Percentiles rank a stretch among this genome's conserved stretches.
These are phyloP conservation scores for Lactarius pseudohatsudake DNA, from an alignment of 768 basidiomycete genomes.

Conservation along the genomic window DNA sequence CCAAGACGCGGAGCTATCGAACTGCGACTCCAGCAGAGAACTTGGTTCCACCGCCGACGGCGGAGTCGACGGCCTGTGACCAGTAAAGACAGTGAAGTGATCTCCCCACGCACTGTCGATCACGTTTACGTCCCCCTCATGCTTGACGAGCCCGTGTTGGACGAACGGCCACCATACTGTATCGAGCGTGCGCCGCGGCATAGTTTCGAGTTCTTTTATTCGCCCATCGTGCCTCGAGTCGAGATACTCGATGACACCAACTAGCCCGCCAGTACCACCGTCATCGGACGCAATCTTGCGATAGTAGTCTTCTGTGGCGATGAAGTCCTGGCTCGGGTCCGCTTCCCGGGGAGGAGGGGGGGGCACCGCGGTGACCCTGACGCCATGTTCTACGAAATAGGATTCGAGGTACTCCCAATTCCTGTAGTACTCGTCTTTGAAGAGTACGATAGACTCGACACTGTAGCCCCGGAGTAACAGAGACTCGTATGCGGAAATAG, in stretches of 20 bases:
- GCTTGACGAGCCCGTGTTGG: conserved; percentile 75
- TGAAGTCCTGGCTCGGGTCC: conserved; percentile 47
- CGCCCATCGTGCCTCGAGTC: conserved; percentile 63
- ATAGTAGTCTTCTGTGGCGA: conserved; percentile 73
- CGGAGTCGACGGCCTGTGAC: conserved; percentile 26
- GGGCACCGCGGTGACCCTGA: conserved; percentile 53
- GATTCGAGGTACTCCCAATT: conserved; percentile 80
- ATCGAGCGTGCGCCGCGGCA: conserved; percentile 75
- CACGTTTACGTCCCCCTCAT: conserved; percentile 74
- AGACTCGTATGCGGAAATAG: conserved; percentile 91
- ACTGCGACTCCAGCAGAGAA: conserved; percentile 56
- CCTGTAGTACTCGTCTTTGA: conserved; percentile 82
- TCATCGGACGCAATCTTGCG: conserved; percentile 42
- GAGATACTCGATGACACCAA: conserved; percentile 54
- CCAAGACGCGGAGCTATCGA: conserved; percentile 96
- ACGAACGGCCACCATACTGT: conserved; percentile 98
- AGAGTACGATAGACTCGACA: conserved; percentile 79
- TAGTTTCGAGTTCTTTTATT: conserved; percentile 69
- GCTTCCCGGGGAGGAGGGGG: conserved; percentile 55
- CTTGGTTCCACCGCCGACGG: conserved; percentile 30
- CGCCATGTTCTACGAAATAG: conserved; percentile 75
- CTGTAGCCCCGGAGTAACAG: conserved; percentile 87
- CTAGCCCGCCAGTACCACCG: conserved; percentile 41
- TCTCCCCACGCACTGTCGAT: conserved; percentile 90
- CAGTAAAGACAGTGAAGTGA: conserved; percentile 73